Base-by-base conservation (phyloP, 306 rosid genomes). In the Sindora glabra region DNA sequence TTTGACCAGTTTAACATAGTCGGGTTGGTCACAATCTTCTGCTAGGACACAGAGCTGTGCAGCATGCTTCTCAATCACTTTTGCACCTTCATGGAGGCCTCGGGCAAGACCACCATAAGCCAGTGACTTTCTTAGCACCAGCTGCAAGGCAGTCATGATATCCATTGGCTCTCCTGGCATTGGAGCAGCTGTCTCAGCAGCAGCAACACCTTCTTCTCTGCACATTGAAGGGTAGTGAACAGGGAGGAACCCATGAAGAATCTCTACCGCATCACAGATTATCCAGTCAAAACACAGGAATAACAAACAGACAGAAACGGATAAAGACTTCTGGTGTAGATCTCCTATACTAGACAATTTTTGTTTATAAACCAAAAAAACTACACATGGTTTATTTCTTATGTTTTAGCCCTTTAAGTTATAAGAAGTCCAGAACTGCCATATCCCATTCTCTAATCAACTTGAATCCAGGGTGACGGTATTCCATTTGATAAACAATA, bases 1-100 rank as follows among this genome's bases (percentile, higher is more conserved):
- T 72, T 87, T 90, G 48, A 90, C 90, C 1, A 90, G 83, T 59
- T 90, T 90, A 36, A 82, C 84, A 34, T 87, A 90, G 72, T 90
- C 90, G 2, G 86, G 89, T 61, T 87, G 94, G 69, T 90, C 82
- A 13, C 97, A 90, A 17, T 90, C 97, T 59, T 90, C 97, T 0
- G 94, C 97, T 11, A 90, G 58, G 29, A 90, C 94, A 52, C 94
- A 85, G 3, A 90, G 96, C 30, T 84, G 96, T 3, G 94, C 96
- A 9, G 94, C 68, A 10, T 81, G 82, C 61, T 87, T 90, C 64
- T 90, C 97, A 47, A 90, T 87, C 39, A 83, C 82, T 56, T 90
- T 90, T 1, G 97, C 90, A 33, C 71, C 76, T 50, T 90, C 97
- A 0, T 87, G 95, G 5, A 90, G 89, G 16, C 97, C 97, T 0